Conservation (phyloP, 2,329 filamentous ascomycete species). For the Verticillium longisporum region DNA sequence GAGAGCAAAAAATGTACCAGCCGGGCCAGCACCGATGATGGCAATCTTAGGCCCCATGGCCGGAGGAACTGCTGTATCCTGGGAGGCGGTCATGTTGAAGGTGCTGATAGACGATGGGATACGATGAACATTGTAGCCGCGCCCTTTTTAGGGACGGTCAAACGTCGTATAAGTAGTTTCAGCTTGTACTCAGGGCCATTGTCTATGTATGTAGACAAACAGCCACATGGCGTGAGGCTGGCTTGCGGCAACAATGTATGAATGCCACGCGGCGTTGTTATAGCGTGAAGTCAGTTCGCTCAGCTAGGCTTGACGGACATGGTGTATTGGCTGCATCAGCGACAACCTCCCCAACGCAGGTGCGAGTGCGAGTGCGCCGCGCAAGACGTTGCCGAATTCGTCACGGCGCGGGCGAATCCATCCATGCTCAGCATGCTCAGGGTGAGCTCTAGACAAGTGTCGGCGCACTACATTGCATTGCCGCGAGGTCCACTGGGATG, state of each 20-base stretch:
- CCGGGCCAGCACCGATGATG: constrained; percentile 41
- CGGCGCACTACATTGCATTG: background rate
- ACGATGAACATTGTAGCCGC: too few relatives aligned
- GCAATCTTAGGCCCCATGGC: constrained; percentile 24
- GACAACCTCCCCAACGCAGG: background rate
- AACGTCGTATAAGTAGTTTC: background rate
- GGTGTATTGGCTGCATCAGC: background rate
- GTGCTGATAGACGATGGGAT: too few relatives aligned
- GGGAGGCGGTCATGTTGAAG: background rate
- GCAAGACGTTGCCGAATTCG: background rate
- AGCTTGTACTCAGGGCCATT: background rate
- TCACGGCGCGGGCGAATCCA: background rate
- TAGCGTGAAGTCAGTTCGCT: background rate
- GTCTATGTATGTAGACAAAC: background rate
- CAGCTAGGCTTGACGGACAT: background rate
- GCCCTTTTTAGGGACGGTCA: background rate
- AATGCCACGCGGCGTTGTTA: background rate
- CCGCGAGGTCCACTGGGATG: background rate
- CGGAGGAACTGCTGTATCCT: background rate
- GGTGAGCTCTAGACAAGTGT: background rate
- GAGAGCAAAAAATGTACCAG: constrained; percentile 14
- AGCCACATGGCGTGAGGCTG: background rate
- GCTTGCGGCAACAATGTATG: background rate
- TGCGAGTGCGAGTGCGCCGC: background rate
- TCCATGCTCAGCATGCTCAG: background rate